phyloP scores from a whole-genome alignment of 2,329 filamentous ascomycete species.

The Aspergillus cejpii region DNA sequence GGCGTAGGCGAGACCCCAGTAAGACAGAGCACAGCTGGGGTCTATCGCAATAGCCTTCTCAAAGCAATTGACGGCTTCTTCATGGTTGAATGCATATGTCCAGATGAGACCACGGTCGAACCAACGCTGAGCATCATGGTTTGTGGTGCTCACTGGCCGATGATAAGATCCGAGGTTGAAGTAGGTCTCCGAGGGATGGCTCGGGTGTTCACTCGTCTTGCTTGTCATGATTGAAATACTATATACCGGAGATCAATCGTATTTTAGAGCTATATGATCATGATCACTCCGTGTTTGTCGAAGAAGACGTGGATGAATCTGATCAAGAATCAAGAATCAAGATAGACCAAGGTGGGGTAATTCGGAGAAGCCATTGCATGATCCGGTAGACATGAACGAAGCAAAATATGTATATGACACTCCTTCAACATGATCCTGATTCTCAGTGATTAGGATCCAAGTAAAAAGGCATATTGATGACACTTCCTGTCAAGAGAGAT shows the following conservation, averaged over 20 bases:
- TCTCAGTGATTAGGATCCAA: no score
- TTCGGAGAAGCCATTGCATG: no score
- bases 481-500: no score
- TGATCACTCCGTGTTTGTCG: no score
- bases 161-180: constrained; percentile 32
- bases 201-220: not conserved
- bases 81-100: constrained; percentile 38
- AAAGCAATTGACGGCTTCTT: constrained; percentile 36
- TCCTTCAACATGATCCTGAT: no score
- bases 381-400: no score
- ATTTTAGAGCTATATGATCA: not conserved
- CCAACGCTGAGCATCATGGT: constrained; percentile 27
- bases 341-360: not conserved
- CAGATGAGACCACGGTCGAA: constrained; percentile 32
- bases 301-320: no score
- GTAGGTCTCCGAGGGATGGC: constrained; percentile 12
- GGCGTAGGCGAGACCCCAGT: constrained; percentile 51
- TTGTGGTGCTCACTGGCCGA: constrained; percentile 27
- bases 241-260: not conserved
- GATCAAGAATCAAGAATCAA: no score
- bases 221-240: not conserved
- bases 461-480: no score
- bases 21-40: constrained; percentile 34
- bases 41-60: constrained; percentile 31
- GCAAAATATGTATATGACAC: no score